phyloP scores from a whole-genome alignment of 352 stramenopile species.

The Globisporangium iwayamae region DNA sequence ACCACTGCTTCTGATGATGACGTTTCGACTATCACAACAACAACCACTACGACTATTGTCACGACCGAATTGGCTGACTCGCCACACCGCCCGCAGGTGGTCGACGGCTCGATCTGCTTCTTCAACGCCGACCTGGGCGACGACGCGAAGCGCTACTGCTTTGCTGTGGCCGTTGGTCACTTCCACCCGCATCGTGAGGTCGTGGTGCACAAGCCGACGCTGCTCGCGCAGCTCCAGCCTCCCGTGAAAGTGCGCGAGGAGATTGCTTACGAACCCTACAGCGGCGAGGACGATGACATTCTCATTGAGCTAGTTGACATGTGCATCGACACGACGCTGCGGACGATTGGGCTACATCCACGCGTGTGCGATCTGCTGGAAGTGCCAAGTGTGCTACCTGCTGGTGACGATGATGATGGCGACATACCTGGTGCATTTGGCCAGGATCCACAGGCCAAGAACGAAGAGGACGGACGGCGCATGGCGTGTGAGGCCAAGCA shows the following conservation, averaged over 20 bases:
- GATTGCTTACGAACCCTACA: slow-evolving; percentile 52
- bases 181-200: slow-evolving; percentile 48
- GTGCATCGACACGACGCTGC: slow-evolving; percentile 64
- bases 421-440: not conserved
- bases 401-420: slow-evolving; percentile 1
- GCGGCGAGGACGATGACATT: slow-evolving; percentile 33
- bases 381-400: slow-evolving; percentile 26
- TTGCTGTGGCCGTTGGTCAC: slow-evolving; percentile 50
- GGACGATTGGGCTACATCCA: slow-evolving; percentile 36
- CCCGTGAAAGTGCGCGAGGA: slow-evolving; percentile 22
- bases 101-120: slow-evolving; percentile 66
- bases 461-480: slow-evolving; percentile 53
- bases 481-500: slow-evolving; percentile 65
- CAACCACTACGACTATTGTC: not conserved
- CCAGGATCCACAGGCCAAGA: slow-evolving; percentile 25
- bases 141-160: slow-evolving; percentile 70
- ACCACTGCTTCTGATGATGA: not conserved
- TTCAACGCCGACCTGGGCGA: slow-evolving; percentile 47
- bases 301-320: slow-evolving; percentile 45
- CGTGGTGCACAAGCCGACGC: slow-evolving; percentile 39
- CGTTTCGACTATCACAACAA: not conserved
- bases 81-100: slow-evolving; percentile 35
- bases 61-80: not conserved
- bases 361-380: slow-evolving; percentile 47
- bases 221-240: slow-evolving; percentile 24